Percentiles rank a stretch among this genome's conserved stretches.
Evolutionary conservation across 192 early-diverging fungal genomes (phyloP).

Genomic region (Linnemannia schmuckeri): DNA sequence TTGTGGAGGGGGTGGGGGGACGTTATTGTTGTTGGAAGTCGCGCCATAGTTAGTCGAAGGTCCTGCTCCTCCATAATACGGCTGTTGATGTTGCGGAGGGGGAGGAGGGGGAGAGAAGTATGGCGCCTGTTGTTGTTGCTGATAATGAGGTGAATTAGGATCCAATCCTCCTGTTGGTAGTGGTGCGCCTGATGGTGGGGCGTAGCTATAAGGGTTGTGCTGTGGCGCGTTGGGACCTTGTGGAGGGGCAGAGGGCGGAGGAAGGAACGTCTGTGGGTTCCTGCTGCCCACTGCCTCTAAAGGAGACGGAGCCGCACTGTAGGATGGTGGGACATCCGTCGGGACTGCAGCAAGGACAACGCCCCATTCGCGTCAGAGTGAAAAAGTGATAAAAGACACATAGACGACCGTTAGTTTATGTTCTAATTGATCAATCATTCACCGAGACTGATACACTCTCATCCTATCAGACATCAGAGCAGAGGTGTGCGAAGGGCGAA

Average conservation of each 20-base stretch:
- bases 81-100: background rate
- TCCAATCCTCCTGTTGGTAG: background rate
- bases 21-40: background rate
- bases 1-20: background rate
- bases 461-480: too few relatives aligned
- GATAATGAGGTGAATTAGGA: background rate
- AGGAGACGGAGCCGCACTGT: background rate
- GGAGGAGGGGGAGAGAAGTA: background rate
- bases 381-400: background rate
- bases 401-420: background rate
- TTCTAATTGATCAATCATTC: background rate
- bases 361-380: background rate
- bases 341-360: background rate
- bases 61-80: background rate
- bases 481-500: background rate
- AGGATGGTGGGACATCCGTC: slow-evolving; percentile 22
- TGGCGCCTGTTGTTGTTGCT: background rate
- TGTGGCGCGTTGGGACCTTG: background rate
- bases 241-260: background rate
- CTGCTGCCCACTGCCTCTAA: background rate
- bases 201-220: background rate
- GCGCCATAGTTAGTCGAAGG: slow-evolving; percentile 24
- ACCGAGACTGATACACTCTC: background rate
- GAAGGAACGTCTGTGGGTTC: background rate
- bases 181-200: background rate